A percentile compares a stretch with the other conserved stretches of the same genome.
These are phyloP conservation scores for Torulaspora globosa DNA, from an alignment of 1,139 yeast species.

Conservation along the genomic window DNA sequence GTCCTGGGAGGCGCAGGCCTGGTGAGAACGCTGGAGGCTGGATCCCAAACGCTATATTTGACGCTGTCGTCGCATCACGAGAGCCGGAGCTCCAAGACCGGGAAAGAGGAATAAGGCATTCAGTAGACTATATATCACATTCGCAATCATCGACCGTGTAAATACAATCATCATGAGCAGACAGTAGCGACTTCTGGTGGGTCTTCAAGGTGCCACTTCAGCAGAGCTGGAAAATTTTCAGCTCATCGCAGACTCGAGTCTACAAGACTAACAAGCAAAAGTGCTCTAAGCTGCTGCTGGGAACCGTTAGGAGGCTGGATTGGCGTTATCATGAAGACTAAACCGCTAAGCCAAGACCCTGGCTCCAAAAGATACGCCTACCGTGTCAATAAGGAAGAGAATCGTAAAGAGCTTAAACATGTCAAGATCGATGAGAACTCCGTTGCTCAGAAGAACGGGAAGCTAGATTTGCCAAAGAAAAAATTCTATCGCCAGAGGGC, in stretches of 20 bases:
- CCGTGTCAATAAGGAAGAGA: constrained; percentile 37
- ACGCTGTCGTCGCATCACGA: constrained; percentile 59
- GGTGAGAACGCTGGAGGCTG: constrained; percentile 71
- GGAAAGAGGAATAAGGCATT: constrained; percentile 12
- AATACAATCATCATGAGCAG: constrained; percentile 1
- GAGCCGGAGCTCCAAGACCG: constrained; percentile 26
- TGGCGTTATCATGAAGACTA: constrained; percentile 21
- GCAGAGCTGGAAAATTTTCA: constrained; percentile 12
- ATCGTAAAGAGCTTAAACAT: constrained; percentile 41
- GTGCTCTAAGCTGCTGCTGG: neutral
- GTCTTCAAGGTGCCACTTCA: neutral
- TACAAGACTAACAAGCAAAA: neutral
- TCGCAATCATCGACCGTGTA: constrained; percentile 6
- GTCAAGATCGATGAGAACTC: constrained; percentile 35
- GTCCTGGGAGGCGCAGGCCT: constrained; percentile 85
- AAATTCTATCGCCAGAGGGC: constrained; percentile 94
- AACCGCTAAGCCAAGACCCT: constrained; percentile 29
- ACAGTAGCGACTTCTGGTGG: neutral
- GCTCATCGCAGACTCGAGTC: constrained; percentile 11
- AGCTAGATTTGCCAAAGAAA: constrained; percentile 66
- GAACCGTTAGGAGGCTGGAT: neutral
- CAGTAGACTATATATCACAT: constrained; percentile 5
- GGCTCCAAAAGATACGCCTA: constrained; percentile 34
- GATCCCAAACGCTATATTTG: constrained; percentile 63
- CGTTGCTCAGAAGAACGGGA: constrained; percentile 17